Evolutionary conservation across 176 grass and related monocot genomes (phyloP), one percentile per base, ranked within the genome.

Genomic region (Hsuehochloa calcarea): DNA sequence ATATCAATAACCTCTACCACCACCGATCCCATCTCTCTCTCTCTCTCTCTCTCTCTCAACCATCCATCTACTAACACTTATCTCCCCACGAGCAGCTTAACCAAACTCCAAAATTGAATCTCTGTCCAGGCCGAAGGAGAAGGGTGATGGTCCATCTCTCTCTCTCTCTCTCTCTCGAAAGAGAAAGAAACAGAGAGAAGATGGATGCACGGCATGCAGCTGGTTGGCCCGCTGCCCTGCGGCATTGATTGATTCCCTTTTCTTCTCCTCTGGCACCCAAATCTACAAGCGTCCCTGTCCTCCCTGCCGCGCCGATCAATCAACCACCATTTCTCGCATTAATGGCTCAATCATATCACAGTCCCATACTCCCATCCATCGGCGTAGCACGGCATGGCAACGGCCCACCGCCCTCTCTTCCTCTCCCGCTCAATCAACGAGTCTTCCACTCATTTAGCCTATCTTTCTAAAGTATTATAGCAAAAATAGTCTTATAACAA

Each of bases 281-380:
- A 90, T 86, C 80, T 67, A 73, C 70, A 13, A 62, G 71, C 58
- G 79, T 77, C 81, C 17, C 61, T 81, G 56, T 86, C 81, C 69
- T 41, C 51, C 59, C 55, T 37, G 82, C 55, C 60, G 43, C 37
- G 47, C 49, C 68, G 49, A 79, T 79, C 82, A 58, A 74, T 84
- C 92, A 92, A 94, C 94, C 80, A 97, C 89, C 73, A 87, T 92
- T 89, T 85, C 72, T 80, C 27, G 77, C 94, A 92, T 90, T 89
- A 85, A 91, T 84, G 50, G 38, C 70, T 84, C 82, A 82, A 89
- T 90, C 91, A 91, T 83, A 76, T 59, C 66, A 22, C 59, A 38
- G 25, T 11, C 12, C 61, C 26, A 62, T 62, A 3, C 20, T 4
- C 10, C 52, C 54, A 22, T 63, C 13, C n/a, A 61, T 63, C 13